phyloP scores from a whole-genome alignment of 2,329 filamentous ascomycete genomes.

The Beauveria pseudobassiana region DNA sequence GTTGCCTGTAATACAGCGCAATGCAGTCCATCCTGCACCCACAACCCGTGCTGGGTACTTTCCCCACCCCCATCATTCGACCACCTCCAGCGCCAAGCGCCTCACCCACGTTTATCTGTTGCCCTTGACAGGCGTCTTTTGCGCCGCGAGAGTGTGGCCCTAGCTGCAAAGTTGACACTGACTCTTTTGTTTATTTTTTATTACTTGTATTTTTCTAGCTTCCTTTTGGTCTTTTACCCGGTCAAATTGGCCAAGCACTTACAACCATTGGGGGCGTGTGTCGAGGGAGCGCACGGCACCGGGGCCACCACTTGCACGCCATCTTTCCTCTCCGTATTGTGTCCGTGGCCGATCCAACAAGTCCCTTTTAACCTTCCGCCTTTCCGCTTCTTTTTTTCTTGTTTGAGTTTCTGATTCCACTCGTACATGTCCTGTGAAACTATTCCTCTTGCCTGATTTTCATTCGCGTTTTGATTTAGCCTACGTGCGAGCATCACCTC shows the following conservation, averaged over 20 bases:
- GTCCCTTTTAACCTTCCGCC: not conserved
- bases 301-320: not conserved
- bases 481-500: not conserved
- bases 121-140: conserved; percentile 3
- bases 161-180: not conserved
- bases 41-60: not conserved
- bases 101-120: conserved; percentile 7
- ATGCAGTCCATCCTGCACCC: not conserved
- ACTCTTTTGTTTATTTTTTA: not conserved
- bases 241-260: not conserved
- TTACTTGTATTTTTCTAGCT: not conserved
- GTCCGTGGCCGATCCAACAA: not conserved
- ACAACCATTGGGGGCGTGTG: not conserved
- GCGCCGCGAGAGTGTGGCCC: not conserved
- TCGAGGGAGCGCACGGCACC: not conserved
- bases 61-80: not conserved
- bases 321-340: not conserved
- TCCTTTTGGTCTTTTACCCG: not conserved
- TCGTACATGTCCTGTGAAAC: too few relatives aligned
- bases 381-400: not conserved
- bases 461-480: not conserved
- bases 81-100: conserved; percentile 6
- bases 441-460: not conserved
- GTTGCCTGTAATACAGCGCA: not conserved
- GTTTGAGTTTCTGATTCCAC: not conserved